Conservation (phyloP, 2,329 filamentous ascomycete species). For the Daldinia eschscholtzii region DNA sequence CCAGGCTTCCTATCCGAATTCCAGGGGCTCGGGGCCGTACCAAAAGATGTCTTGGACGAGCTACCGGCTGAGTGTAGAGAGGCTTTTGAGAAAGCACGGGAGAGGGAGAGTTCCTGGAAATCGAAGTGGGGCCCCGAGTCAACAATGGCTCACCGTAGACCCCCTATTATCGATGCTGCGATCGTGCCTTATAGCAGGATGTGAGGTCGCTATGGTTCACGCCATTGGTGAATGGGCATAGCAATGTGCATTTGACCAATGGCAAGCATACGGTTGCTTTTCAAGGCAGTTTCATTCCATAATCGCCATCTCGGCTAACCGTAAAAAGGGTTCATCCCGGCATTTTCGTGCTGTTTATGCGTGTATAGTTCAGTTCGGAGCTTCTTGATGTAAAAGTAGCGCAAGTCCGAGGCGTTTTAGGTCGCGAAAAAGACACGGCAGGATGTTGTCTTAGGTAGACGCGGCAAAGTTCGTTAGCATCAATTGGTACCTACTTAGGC, state of each 20-base stretch:
- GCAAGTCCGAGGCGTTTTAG: slow-evolving; percentile 1
- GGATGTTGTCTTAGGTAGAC: slow-evolving; percentile 8
- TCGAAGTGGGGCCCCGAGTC: slow-evolving; percentile 78
- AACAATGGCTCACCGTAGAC: slow-evolving; percentile 64
- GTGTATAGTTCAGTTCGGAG: not conserved
- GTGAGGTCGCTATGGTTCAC: not conserved
- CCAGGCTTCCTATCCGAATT: slow-evolving; percentile 65
- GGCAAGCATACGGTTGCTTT: not conserved
- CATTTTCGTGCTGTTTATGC: not conserved
- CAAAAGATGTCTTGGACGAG: slow-evolving; percentile 74
- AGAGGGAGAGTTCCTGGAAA: slow-evolving; percentile 78
- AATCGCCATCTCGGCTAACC: not conserved
- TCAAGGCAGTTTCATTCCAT: not conserved
- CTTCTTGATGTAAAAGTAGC: slow-evolving; percentile 2
- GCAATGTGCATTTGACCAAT: too few relatives aligned
- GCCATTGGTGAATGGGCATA: too few relatives aligned
- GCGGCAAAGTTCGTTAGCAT: slow-evolving; percentile 1
- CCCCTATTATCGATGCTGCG: slow-evolving; percentile 73
- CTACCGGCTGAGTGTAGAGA: slow-evolving; percentile 77
- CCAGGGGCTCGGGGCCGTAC: slow-evolving; percentile 72
- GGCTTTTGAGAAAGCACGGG: slow-evolving; percentile 77
- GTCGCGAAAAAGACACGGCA: slow-evolving; percentile 1
- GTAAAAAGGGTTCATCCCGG: not conserved
- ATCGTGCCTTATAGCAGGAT: slow-evolving; percentile 69
- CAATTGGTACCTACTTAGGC: not conserved